Conservation (phyloP, 345 rosid genomes). For the Gossypium arboreum region DNA sequence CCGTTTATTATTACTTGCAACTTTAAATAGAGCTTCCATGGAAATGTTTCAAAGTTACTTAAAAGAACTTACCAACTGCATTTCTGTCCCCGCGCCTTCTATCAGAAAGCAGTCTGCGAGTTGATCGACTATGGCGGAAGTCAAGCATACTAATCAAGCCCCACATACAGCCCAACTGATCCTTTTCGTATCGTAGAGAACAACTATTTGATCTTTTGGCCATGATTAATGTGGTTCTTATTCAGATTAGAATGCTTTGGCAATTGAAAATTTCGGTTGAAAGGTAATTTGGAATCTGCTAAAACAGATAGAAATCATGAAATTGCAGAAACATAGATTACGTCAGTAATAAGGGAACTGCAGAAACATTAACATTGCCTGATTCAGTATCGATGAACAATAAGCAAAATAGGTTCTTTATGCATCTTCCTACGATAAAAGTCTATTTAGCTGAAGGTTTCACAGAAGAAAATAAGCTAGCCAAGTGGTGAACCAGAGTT, state of each 20-base stretch:
- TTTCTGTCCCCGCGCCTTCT: slow-evolving; percentile 46
- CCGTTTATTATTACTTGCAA: background rate
- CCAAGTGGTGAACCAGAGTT: background rate
- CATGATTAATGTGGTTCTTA: slow-evolving; percentile 30
- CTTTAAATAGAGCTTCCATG: slow-evolving; percentile 1
- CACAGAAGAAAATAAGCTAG: background rate
- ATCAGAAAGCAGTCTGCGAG: slow-evolving; percentile 62
- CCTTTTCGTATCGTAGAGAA: slow-evolving; percentile 46
- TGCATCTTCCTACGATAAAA: background rate
- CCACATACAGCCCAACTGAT: slow-evolving; percentile 82
- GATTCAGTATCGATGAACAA: background rate
- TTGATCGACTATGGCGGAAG: slow-evolving; percentile 67
- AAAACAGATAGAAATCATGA: slow-evolving; percentile 14
- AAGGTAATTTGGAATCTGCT: slow-evolving; percentile 24
- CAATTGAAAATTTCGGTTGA: slow-evolving; percentile 8
- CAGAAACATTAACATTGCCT: background rate
- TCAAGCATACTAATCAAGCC: slow-evolving; percentile 74
- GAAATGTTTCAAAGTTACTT: slow-evolving; percentile 7
- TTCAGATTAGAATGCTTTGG: slow-evolving; percentile 17
- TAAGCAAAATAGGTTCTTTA: slow-evolving; percentile 4
- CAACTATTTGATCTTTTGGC: slow-evolving; percentile 48
- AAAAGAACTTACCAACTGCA: slow-evolving; percentile 43
- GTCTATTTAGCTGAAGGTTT: slow-evolving; percentile 10
- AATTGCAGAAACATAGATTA: background rate
- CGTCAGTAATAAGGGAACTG: slow-evolving; percentile 10